Evolutionary conservation across 805 yeast species (phyloP).

Genomic region (Suhomyces sp.): DNA sequence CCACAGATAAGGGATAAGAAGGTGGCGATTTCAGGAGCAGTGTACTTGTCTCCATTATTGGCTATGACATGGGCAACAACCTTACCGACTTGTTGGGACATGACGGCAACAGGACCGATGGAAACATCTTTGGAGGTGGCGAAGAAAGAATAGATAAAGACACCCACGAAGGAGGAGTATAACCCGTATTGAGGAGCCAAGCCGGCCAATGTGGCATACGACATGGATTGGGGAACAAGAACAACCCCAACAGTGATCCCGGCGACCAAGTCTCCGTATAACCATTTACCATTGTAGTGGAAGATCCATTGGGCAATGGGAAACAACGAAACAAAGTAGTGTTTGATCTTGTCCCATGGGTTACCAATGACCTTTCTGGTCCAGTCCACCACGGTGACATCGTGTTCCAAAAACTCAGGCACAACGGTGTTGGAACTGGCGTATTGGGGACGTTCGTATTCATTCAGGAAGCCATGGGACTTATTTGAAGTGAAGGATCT

Average conservation of each 20-base stretch:
- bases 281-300: conserved; percentile 80
- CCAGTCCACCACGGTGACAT: conserved; percentile 36
- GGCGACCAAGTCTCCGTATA: conserved; percentile 79
- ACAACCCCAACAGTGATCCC: conserved; percentile 94
- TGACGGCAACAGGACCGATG: conserved; percentile 96
- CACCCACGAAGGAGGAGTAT: conserved; percentile 91
- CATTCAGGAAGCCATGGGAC: conserved; percentile 16
- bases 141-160: conserved; percentile 80
- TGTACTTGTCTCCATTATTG: conserved; percentile 40
- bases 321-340: conserved; percentile 64
- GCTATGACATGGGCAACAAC: conserved; percentile 63
- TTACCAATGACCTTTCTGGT: conserved; percentile 25
- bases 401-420: conserved; percentile 38
- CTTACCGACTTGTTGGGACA: conserved; percentile 83
- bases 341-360: conserved; percentile 39
- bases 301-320: conserved; percentile 84
- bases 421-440: conserved; percentile 17
- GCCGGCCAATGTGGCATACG: conserved; percentile 86
- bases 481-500: conserved; percentile 8
- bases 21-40: conserved; percentile 77
- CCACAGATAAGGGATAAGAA: conserved; percentile 80
- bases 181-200: conserved; percentile 82
- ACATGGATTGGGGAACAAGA: conserved; percentile 93
- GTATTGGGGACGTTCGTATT: too few relatives aligned
- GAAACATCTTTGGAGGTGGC: conserved; percentile 96